Base-by-base conservation (phyloP, 2,329 filamentous ascomycete genomes). In the Ophiosphaerella herpotricha region DNA sequence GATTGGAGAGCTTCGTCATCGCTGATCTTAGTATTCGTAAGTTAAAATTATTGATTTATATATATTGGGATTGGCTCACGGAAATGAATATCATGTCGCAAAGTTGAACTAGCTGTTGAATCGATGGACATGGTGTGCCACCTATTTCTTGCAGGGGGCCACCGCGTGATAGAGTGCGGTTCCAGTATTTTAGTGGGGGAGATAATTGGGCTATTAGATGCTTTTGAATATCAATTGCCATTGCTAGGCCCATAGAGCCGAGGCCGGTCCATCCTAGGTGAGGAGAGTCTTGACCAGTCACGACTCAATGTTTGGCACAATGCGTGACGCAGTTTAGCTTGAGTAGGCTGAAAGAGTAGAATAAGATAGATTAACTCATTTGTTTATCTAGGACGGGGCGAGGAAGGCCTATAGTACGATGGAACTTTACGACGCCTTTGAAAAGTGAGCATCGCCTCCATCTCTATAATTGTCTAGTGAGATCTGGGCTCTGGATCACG, bases 231-330 rank as follows among this genome's bases (percentile, higher is more conserved):
- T 82, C 82, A 6, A 63, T 67, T 1, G 79, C 76, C 80, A 82
- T 82, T 16, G 63, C 65, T 5, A 70, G 64, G 1, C 80, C 80
- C 79, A 82, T 82, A 1, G 78, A 82, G 1, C 80, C 79, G 0
- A 82, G 73, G 4, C 80, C 80, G 9, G 65, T 61, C 60, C 59
- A 67, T 52, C 57, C 53, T 50, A 64, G n/a, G 1, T 41, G 50
- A 16, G 47, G 31, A 13, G 35, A 5, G 8, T 43, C 31, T 26
- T 41, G 18, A 8, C 39, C 46, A 9, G 43, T 32, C 60, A 63
- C 61, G 3, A 29, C 11, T 29, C 9, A 21, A 21, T 21, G 18
- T 21, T 34, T 4, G 11, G 33, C 33, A 34, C 2, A 8, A 29
- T 29, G 7, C 11, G 7, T 29, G 26, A 11, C 6, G 26, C 11